A percentile compares a stretch with the other conserved stretches of the same genome.
phyloP scores from a whole-genome alignment of 2,329 filamentous ascomycete genomes.

The Claviceps monticola region DNA sequence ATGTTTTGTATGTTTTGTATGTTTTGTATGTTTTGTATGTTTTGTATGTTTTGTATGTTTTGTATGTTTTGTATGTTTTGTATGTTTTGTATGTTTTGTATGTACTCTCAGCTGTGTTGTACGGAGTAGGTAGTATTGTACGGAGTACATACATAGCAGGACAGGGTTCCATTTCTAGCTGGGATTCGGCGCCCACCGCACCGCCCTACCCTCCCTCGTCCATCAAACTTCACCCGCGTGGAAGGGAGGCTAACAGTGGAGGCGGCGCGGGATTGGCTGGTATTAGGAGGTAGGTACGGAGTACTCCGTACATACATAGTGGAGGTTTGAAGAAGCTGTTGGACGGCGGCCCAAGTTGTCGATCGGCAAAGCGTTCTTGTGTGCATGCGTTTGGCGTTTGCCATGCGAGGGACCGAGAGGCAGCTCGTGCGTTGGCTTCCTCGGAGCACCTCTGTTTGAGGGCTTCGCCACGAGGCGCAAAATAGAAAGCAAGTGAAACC shows the following conservation, averaged over 20 bases:
- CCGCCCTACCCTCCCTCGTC: neutral
- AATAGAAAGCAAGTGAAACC: conserved; percentile 2
- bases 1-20: too few species aligned
- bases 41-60: too few species aligned
- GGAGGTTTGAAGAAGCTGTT: conserved; percentile 1
- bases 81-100: too few species aligned
- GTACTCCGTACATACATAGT: neutral
- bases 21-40: too few species aligned
- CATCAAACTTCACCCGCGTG: neutral
- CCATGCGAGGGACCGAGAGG: neutral
- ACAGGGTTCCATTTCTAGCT: neutral
- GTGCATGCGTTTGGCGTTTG: neutral
- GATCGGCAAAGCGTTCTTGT: neutral
- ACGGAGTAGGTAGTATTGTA: too few species aligned
- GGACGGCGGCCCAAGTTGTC: neutral
- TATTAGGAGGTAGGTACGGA: too few species aligned
- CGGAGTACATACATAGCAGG: too few species aligned
- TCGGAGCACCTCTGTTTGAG: neutral
- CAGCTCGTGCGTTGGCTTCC: conserved; percentile 3
- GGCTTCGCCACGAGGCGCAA: neutral
- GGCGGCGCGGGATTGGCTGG: neutral
- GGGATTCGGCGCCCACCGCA: neutral
- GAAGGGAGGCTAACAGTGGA: neutral
- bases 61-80: too few species aligned
- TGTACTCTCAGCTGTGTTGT: too few species aligned